Base-by-base conservation (phyloP, 2,329 filamentous ascomycete species). In the Trichoderma sp. region DNA sequence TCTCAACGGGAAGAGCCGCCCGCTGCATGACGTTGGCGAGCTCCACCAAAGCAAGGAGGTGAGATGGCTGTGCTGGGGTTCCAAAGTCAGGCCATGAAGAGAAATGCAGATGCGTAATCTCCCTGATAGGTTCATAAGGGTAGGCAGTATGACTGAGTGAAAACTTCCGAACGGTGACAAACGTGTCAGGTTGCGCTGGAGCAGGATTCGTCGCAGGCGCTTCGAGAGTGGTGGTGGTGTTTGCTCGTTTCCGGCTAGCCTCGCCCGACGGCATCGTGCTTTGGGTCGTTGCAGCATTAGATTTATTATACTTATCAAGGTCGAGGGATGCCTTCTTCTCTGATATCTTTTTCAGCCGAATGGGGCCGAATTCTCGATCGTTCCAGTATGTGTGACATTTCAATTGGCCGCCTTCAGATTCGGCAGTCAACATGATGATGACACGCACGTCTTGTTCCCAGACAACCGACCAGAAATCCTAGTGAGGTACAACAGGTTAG, bases 81-180 rank as follows among this genome's bases (percentile, higher is more conserved):
- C 96, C 96, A 79, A 98, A 97, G 76, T 99, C 96, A 0, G 96
- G 96, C 96, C 96, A 99, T n/a, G 91, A 90, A 0, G 93, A 89
- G 78, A 97, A 98, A 77, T 98, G 94, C 16, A 99, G 83, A 74
- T 99, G 96, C 0, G 94, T 97, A 71, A 99, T 91, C 79, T 98
- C 94, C 28, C 95, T 91, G 73, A 97, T 91, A 0, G 93, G 92
- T 24, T 89, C 88, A 76, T 97, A 97, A 0, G 95, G 94, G 69
- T 91, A 87, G 1, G 87, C 83, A 2, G 88, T 83, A 77, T 98
- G 93, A 1, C 89, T 90, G 32, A 99, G 82, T 0, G 92, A 91
- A 75, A 98, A 96, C 77, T 96, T 96, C 56, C 96, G 91, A 51
- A 98, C 88, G 59, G 91, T 89, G 64, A 96, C 93, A 76, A 90